Conservation (phyloP, 352 stramenopile genomes). For the Phytophthora podocarpi region DNA sequence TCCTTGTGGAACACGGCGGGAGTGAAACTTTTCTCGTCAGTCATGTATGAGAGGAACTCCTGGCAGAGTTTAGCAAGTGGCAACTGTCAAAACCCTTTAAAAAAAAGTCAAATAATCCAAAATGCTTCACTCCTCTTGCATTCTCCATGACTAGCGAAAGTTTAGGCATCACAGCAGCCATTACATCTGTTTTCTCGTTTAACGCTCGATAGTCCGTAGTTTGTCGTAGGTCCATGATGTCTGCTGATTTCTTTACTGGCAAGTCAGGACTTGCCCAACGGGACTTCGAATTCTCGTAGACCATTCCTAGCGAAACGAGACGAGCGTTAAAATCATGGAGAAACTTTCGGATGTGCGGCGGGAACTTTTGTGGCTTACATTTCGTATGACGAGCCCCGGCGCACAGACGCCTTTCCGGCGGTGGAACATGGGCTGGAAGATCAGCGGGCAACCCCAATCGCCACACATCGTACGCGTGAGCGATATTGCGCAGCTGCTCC, state of each 20-base stretch:
- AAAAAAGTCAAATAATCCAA: constrained; percentile 8
- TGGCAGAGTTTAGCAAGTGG: background rate
- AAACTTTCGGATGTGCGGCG: background rate
- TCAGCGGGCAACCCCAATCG: background rate
- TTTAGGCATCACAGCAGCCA: constrained; percentile 9
- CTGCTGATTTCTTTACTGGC: constrained; percentile 4
- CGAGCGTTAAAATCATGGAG: constrained; percentile 5
- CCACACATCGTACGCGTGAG: background rate
- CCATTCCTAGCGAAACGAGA: constrained; percentile 12
- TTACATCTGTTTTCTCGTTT: background rate
- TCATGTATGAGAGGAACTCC: constrained; percentile 19
- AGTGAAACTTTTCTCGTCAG: constrained; percentile 20
- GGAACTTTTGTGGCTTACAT: background rate
- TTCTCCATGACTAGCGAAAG: constrained; percentile 6
- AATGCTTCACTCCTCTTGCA: constrained; percentile 4
- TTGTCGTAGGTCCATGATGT: background rate
- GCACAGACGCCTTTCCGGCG: background rate
- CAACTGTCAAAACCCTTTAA: constrained; percentile 2
- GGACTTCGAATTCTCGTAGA: constrained; percentile 3
- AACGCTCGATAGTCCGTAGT: background rate
- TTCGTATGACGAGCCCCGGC: background rate
- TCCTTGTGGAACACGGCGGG: constrained; percentile 11
- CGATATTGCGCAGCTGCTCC: no score
- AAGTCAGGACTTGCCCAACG: constrained; percentile 4
- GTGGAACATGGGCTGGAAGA: background rate